These are phyloP conservation scores for Ustilago curta DNA, from an alignment of 1,284 basidiomycete genomes.

Conservation along the genomic window DNA sequence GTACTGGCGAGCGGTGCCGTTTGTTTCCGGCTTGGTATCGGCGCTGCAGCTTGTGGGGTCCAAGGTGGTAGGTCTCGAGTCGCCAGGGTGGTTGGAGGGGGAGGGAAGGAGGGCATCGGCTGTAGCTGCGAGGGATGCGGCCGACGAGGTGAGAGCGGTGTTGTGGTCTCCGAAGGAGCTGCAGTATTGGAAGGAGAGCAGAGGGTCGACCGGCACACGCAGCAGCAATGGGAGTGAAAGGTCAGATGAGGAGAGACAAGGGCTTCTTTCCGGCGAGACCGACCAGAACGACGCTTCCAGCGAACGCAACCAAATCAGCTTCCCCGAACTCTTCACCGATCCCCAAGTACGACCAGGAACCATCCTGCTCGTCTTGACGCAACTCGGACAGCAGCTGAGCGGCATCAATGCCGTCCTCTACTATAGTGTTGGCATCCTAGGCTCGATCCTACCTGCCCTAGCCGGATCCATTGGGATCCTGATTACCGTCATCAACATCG, in stretches of 20 bases:
- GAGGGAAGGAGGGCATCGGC: slow-evolving; percentile 23
- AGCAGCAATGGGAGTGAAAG: background rate
- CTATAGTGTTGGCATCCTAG: slow-evolving; percentile 65
- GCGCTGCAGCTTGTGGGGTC: slow-evolving; percentile 68
- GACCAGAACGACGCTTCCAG: background rate
- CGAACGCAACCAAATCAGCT: slow-evolving; percentile 9
- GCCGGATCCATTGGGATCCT: slow-evolving; percentile 58
- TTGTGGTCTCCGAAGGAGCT: slow-evolving; percentile 49
- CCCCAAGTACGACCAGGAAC: slow-evolving; percentile 44
- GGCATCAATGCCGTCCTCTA: slow-evolving; percentile 67
- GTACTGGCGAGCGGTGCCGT: slow-evolving; percentile 70
- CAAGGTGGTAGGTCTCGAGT: slow-evolving; percentile 46
- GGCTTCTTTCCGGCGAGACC: slow-evolving; percentile 19
- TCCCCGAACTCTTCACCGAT: slow-evolving; percentile 35
- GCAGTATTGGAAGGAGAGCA: slow-evolving; percentile 29
- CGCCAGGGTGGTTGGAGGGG: slow-evolving; percentile 58
- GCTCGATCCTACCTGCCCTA: slow-evolving; percentile 48
- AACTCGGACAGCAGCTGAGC: slow-evolving; percentile 64
- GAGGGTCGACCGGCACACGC: slow-evolving; percentile 5
- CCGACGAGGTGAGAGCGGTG: slow-evolving; percentile 28
- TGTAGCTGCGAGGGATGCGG: slow-evolving; percentile 13
- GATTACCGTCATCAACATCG: slow-evolving; percentile 74
- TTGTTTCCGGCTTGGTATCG: slow-evolving; percentile 61
- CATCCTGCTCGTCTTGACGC: slow-evolving; percentile 57
- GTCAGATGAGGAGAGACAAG: slow-evolving; percentile 37